phyloP scores from a whole-genome alignment of 148 eudicot genomes.

The Fagopyrum esculentum region DNA sequence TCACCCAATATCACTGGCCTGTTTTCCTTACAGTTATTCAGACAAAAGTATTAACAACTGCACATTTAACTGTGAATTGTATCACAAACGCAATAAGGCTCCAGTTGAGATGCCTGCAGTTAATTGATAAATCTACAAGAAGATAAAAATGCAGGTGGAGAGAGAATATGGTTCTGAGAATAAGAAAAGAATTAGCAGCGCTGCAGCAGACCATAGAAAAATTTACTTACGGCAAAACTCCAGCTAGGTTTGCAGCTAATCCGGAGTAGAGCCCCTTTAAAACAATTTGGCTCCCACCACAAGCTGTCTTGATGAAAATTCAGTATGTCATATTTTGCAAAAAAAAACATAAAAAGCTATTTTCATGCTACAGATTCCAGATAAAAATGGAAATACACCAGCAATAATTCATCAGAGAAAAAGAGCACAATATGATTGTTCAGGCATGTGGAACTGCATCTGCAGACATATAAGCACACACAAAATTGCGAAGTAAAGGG shows the following conservation, averaged over 20 bases:
- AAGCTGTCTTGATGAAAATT: constrained; percentile 42
- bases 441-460: not conserved
- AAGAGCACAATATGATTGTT: not conserved
- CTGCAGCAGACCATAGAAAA: not conserved
- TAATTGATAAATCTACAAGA: not conserved
- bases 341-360: not conserved
- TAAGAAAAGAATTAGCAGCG: not conserved
- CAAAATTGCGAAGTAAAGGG: not conserved
- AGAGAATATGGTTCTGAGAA: not conserved
- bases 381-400: constrained; percentile 10
- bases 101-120: no score
- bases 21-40: not conserved
- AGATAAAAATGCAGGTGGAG: not conserved
- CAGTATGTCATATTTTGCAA: not conserved
- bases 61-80: no score
- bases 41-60: not conserved
- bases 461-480: not conserved
- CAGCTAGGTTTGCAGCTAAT: constrained; percentile 69
- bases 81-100: no score
- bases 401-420: not conserved
- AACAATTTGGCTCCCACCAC: constrained; percentile 54
- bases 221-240: constrained; percentile 71
- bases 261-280: constrained; percentile 80
- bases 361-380: not conserved
- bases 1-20: not conserved